These are phyloP conservation scores for Dentipellis fragilis DNA, from an alignment of 768 basidiomycete genomes.

Conservation along the genomic window DNA sequence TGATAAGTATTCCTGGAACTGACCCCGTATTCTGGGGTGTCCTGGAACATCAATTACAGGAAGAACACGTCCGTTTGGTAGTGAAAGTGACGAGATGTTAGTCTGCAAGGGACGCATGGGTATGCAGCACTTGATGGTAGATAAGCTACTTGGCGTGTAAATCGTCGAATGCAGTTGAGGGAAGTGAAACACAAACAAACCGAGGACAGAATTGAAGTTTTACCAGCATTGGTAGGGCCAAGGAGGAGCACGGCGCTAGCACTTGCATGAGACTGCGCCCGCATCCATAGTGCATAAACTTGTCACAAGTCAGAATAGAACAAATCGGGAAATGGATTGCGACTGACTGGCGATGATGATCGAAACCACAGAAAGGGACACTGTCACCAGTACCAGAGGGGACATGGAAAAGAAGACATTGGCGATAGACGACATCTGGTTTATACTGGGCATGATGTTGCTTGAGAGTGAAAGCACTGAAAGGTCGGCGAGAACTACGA, in stretches of 20 bases:
- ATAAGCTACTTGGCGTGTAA: slow-evolving; percentile 38
- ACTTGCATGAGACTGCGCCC: slow-evolving; percentile 32
- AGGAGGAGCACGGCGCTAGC: slow-evolving; percentile 66
- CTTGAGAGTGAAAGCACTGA: too few species aligned
- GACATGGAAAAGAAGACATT: too few species aligned
- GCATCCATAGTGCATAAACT: slow-evolving; percentile 32
- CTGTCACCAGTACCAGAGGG: too few species aligned
- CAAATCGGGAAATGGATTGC: too few species aligned
- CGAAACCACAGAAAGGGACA: too few species aligned
- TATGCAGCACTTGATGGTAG: slow-evolving; percentile 52
- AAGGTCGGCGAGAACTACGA: too few species aligned
- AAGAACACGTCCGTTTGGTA: slow-evolving; percentile 36
- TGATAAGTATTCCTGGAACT: slow-evolving; percentile 56
- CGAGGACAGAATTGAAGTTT: slow-evolving; percentile 66
- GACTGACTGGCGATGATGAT: too few species aligned
- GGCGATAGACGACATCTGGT: too few species aligned
- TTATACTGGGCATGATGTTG: too few species aligned
- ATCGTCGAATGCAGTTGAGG: slow-evolving; percentile 4
- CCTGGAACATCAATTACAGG: slow-evolving; percentile 71
- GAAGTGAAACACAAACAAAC: slow-evolving; percentile 32
- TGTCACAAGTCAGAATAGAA: too few species aligned
- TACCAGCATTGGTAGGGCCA: slow-evolving; percentile 69
- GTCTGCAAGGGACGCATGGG: slow-evolving; percentile 73
- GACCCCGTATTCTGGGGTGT: slow-evolving; percentile 71
- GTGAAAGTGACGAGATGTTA: slow-evolving; percentile 41